Evolutionary conservation across 2,329 filamentous ascomycete species (phyloP), one percentile per base, ranked within the genome.

Genomic region (Cercospora zeae-maydis): DNA sequence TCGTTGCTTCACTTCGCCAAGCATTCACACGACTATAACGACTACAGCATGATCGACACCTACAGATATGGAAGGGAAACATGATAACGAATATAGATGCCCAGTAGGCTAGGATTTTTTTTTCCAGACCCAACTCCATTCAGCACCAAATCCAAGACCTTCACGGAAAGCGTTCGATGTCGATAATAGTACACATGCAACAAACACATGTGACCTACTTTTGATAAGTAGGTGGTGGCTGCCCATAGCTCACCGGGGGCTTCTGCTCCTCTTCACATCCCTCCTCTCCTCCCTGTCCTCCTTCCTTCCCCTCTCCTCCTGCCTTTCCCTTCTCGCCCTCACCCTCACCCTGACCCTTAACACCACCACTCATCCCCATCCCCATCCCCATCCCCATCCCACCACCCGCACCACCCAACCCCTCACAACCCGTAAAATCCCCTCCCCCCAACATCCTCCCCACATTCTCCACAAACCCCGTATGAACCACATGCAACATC

Each of bases 341-440:
- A 16, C 19, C 19, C 4, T 45, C 39, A 1, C 21, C 16, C 39
- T 45, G 14, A 4, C 21, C 19, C 7, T 21, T n/a, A 42, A 4
- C 39, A 7, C 11, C 9, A 11, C 11, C 39, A 9, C n/a, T 16
- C 37, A 5, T 9, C 16, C 1, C n/a, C 36, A 1, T 42, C n/a
- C 8, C 19, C 16, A 21, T 19, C n/a, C n/a, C 13, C 37, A 2
- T 42, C 37, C 9, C 11, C 37, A 1, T 21, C n/a, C 5, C 19
- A 16, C 39, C 5, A 11, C 4, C 36, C 3, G 24, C 24, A 27
- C 24, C 30, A 16, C 19, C 14, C 60, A 60, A 24, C 30, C 47
- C 64, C 33, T 51, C 64, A 58, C 68, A 70, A 34, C 54, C 56
- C 13, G 64, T 67, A 55, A 63, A 70, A n/a, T 65, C 65, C 45